These are phyloP conservation scores for Geranium rotundifolium DNA, from an alignment of 345 rosid species.

Conservation along the genomic window DNA sequence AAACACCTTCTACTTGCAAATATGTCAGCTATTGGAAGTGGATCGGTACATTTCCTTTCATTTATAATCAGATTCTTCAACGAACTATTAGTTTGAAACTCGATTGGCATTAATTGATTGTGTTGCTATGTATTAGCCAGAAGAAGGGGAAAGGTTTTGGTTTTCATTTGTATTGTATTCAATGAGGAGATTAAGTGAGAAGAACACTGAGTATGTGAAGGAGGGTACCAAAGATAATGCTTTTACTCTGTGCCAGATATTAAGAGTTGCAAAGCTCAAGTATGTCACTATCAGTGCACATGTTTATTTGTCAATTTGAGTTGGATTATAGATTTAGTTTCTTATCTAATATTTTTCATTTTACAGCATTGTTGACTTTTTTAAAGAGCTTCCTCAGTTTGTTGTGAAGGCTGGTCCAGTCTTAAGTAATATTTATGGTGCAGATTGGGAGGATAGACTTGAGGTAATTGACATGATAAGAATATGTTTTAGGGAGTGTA, in stretches of 20 bases:
- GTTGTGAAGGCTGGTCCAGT: constrained; percentile 70
- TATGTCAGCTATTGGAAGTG: constrained; percentile 44
- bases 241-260: constrained; percentile 57
- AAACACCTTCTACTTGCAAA: constrained; percentile 47
- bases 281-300: constrained; percentile 18
- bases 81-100: background rate
- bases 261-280: constrained; percentile 66
- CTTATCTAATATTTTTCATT: constrained; percentile 1
- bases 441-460: constrained; percentile 80
- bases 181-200: constrained; percentile 46
- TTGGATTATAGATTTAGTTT: background rate
- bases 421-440: constrained; percentile 47
- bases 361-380: constrained; percentile 69
- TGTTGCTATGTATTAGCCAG: constrained; percentile 28
- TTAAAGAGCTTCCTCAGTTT: constrained; percentile 85
- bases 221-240: constrained; percentile 29
- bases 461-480: constrained; percentile 39
- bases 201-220: constrained; percentile 20
- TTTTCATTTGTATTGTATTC: constrained; percentile 66
- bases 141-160: constrained; percentile 85
- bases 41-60: constrained; percentile 31
- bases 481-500: background rate
- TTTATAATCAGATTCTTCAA: constrained; percentile 4
- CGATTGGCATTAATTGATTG: background rate
- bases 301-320: constrained; percentile 2